Evolutionary conservation across 305 asterid species (phyloP), one percentile per base, ranked within the genome.

Genomic region (Lippia alba): DNA sequence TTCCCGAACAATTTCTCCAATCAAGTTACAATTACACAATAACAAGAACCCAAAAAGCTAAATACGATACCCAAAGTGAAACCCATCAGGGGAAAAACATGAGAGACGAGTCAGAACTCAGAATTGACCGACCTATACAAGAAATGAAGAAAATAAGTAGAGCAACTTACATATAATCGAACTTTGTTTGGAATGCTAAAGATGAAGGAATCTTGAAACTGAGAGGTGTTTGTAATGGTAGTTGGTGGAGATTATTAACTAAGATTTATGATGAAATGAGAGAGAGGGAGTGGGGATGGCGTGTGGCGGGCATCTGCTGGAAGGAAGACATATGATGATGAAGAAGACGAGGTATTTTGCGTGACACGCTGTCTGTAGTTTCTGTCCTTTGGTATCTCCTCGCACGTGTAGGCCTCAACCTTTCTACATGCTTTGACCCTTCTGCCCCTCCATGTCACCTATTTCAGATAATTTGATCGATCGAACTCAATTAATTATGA

Each of bases 231-330:
- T 4, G 36, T 30, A 59, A 15, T 9, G 24, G 39, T 34, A 34
- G 19, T 5, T 17, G 24, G 12, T 55, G 44, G 17, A 48, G 49
- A 44, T 44, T 44, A 8, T 55, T 18, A 5, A n/a, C n/a, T n/a
- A 49, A 20, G 30, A 2, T 7, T 11, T 2, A 15, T 1, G 53
- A 0, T 12, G n/a, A n/a, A n/a, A 12, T 11, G 8, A 4, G 55
- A n/a, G 55, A 0, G 19, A 4, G n/a, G n/a, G 19, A 5, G 57
- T 8, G 46, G 57, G 68, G 61, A n/a, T 40, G 73, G 85, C 87
- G 88, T 78, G 85, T 83, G 85, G 82, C 73, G 55, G 71, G 74
- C 83, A 75, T 36, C 9, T 36, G 65, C 66, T 19, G 76, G 63
- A 55, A n/a, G 56, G 77, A 68, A 48, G 49, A 48, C 36, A 69